A percentile compares a stretch with the other conserved stretches of the same genome.
These are phyloP conservation scores for Nepenthes gracilis DNA, from an alignment of 148 eudicot genomes.

Conservation along the genomic window DNA sequence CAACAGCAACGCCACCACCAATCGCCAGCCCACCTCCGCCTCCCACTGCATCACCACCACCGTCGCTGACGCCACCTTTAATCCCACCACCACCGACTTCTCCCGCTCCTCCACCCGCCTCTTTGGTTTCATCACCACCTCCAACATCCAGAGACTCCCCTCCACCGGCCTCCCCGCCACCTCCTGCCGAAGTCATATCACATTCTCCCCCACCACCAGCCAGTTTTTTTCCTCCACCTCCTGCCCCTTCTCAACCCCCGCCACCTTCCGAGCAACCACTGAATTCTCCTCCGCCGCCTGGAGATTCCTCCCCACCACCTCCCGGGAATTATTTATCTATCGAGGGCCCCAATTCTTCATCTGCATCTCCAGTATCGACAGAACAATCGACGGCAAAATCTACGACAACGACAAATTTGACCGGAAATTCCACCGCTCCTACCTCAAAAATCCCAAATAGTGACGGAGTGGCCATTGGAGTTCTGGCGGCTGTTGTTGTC, in stretches of 20 bases:
- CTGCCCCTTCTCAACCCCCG: conserved; percentile 13
- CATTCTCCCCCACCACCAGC: conserved; percentile 11
- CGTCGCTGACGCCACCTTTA: conserved; percentile 1
- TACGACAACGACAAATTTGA: conserved; percentile 11
- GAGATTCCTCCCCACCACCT: conserved; percentile 13
- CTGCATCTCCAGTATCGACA: conserved; percentile 12
- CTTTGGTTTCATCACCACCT: conserved; percentile 3
- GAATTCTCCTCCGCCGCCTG: conserved; percentile 13
- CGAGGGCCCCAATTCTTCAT: neutral
- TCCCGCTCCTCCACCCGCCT: conserved; percentile 12
- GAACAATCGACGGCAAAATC: conserved; percentile 21
- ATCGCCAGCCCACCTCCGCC: conserved; percentile 5
- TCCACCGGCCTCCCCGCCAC: conserved; percentile 7
- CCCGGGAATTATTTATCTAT: conserved; percentile 11
- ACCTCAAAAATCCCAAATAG: neutral
- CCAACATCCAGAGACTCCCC: conserved; percentile 9
- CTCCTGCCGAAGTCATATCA: conserved; percentile 1
- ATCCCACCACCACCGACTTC: conserved; percentile 12
- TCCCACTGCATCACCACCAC: conserved; percentile 14
- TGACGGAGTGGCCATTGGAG: conserved; percentile 27
- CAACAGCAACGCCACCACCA: conserved; percentile 8
- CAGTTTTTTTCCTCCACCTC: conserved; percentile 2
- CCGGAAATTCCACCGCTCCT: conserved; percentile 7
- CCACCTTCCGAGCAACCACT: conserved; percentile 12
- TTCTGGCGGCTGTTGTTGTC: conserved; percentile 22